These are phyloP conservation scores for Fomes fomentarius DNA, from an alignment of 1,284 basidiomycete species.

Conservation along the genomic window DNA sequence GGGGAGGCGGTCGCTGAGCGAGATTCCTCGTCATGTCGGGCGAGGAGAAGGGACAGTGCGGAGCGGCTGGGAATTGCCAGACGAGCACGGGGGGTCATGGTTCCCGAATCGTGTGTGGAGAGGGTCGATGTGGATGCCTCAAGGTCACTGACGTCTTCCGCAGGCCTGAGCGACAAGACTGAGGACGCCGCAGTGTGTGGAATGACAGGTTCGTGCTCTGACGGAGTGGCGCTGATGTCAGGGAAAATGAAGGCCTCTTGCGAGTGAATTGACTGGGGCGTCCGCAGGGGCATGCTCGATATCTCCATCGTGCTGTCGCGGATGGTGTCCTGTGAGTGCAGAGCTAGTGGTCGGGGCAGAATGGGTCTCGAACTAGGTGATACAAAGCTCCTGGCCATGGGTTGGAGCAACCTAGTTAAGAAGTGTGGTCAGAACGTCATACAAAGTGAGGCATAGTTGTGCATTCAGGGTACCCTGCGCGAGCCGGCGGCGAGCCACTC, in stretches of 20 bases:
- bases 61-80: conserved; percentile 38
- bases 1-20: conserved; percentile 13
- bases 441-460: not conserved
- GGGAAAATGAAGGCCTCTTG: conserved; percentile 46
- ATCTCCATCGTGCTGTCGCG: conserved; percentile 68
- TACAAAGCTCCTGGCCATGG: conserved; percentile 35
- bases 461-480: conserved; percentile 18
- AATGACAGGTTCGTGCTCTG: conserved; percentile 12
- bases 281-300: conserved; percentile 52
- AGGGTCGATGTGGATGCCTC: conserved; percentile 39
- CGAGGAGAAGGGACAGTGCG: conserved; percentile 44
- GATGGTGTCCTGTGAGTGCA: conserved; percentile 63
- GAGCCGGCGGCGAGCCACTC: conserved; percentile 19
- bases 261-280: conserved; percentile 17
- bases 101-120: conserved; percentile 27
- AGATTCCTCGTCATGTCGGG: conserved; percentile 26
- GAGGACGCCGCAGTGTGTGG: conserved; percentile 31
- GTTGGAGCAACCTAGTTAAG: conserved; percentile 34
- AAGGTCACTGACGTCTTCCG: conserved; percentile 29
- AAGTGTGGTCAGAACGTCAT: not conserved
- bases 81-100: conserved; percentile 26
- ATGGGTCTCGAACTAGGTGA: conserved; percentile 35
- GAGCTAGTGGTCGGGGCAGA: conserved; percentile 29
- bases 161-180: conserved; percentile 27
- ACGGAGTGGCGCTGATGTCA: conserved; percentile 21